Conservation (phyloP, 306 rosid species). For the Castanea crenata region DNA sequence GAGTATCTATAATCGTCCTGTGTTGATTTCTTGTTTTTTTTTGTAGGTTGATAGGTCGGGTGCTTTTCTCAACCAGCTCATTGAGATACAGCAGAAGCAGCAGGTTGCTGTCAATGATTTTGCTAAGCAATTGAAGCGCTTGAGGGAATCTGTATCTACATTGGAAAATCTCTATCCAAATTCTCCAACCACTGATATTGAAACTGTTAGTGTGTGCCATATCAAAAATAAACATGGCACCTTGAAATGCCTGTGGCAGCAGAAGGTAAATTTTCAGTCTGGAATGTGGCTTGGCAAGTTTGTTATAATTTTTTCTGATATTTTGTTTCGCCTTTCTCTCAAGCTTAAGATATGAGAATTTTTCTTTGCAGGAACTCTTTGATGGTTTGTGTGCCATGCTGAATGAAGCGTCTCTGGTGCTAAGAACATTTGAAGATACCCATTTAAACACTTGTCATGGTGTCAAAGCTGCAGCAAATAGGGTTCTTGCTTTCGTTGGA, state of each 20-base stretch:
- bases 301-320: neutral
- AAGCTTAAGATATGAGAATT: neutral
- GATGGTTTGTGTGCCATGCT: constrained; percentile 54
- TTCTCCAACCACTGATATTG: constrained; percentile 33
- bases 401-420: constrained; percentile 61
- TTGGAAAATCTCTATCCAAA: constrained; percentile 51
- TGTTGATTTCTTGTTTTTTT: constrained; percentile 18
- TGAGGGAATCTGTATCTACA: constrained; percentile 50
- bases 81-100: constrained; percentile 70
- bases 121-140: constrained; percentile 53
- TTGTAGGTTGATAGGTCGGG: constrained; percentile 61
- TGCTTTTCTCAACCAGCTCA: constrained; percentile 69
- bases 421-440: constrained; percentile 43
- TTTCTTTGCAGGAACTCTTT: constrained; percentile 70
- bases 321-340: constrained; percentile 12
- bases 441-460: constrained; percentile 59
- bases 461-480: constrained; percentile 44
- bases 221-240: constrained; percentile 47
- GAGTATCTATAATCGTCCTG: neutral
- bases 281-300: neutral
- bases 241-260: constrained; percentile 84
- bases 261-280: constrained; percentile 46
- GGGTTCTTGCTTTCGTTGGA: constrained; percentile 51
- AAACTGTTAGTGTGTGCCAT: constrained; percentile 28
- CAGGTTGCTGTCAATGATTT: constrained; percentile 56